Evolutionary conservation across 176 grass and related monocot species (phyloP).

Genomic region (Oryza glaberrima): DNA sequence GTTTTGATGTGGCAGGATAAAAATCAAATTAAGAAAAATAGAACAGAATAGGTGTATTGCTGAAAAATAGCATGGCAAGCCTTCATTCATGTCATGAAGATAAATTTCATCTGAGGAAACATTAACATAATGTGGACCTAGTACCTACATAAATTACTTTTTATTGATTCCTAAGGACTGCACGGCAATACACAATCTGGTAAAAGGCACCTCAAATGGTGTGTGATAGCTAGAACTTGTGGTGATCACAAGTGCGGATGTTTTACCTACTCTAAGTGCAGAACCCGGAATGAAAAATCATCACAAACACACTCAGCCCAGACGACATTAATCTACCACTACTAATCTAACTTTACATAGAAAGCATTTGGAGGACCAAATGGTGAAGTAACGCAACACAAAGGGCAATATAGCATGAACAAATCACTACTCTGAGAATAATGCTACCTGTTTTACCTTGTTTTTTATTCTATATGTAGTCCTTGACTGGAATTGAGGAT

Average conservation of each 20-base stretch:
- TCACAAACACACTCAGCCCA: constrained; percentile 3
- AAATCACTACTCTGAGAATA: neutral
- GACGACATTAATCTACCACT: neutral
- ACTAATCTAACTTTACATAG: neutral
- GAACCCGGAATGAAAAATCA: constrained; percentile 8
- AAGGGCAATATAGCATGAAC: neutral
- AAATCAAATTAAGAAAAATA: constrained; percentile 28
- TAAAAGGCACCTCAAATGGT: constrained; percentile 20
- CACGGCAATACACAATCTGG: neutral
- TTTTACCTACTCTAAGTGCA: constrained; percentile 12
- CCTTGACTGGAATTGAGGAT: constrained; percentile 61
- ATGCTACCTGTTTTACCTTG: constrained; percentile 88
- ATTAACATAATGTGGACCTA: constrained; percentile 4
- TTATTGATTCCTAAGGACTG: constrained; percentile 7
- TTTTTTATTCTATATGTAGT: constrained; percentile 84
- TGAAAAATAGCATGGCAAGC: constrained; percentile 14
- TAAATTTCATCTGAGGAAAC: constrained; percentile 4
- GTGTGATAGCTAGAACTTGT: neutral
- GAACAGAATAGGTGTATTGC: constrained; percentile 2
- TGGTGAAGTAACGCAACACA: constrained; percentile 21
- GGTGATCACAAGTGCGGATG: neutral
- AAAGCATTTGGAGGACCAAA: neutral
- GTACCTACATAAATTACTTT: constrained; percentile 3
- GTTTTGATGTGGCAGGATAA: constrained; percentile 24
- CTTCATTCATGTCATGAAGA: constrained; percentile 2